phyloP scores from a whole-genome alignment of 345 rosid species.

The Adansonia digitata region DNA sequence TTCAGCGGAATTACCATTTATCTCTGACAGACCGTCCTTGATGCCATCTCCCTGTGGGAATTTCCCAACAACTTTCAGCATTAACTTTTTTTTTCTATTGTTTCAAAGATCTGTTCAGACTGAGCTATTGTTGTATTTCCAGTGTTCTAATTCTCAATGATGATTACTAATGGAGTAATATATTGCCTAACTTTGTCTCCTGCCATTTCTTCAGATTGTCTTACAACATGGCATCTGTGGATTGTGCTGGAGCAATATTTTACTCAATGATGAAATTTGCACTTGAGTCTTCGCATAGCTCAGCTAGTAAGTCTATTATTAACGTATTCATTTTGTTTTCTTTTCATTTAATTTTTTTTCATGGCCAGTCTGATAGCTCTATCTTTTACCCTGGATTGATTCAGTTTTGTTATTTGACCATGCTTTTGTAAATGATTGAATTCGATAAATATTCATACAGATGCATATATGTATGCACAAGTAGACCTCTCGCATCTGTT shows the following conservation, averaged over 20 bases:
- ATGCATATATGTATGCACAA: neutral
- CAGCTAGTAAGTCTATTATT: constrained; percentile 33
- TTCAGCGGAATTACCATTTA: neutral
- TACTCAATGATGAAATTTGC: constrained; percentile 83
- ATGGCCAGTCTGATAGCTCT: neutral
- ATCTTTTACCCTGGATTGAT: neutral
- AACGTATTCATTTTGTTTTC: no score
- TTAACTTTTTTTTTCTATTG: neutral
- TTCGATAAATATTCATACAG: neutral
- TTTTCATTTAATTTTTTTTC: neutral
- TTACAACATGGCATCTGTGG: constrained; percentile 70
- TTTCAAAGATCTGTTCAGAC: neutral
- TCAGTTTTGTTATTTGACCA: neutral
- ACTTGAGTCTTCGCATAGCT: constrained; percentile 43
- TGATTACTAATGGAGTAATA: neutral
- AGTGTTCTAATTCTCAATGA: no score
- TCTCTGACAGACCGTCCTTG: neutral
- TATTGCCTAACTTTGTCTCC: neutral
- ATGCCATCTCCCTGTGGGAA: neutral
- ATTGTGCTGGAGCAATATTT: constrained; percentile 87
- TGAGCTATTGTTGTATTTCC: neutral
- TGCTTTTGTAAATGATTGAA: neutral
- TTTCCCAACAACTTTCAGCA: neutral
- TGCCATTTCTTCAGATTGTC: constrained; percentile 56
- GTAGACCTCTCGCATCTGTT: neutral